phyloP scores from a whole-genome alignment of 2,329 filamentous ascomycete genomes.

The Aspergillus latus region DNA sequence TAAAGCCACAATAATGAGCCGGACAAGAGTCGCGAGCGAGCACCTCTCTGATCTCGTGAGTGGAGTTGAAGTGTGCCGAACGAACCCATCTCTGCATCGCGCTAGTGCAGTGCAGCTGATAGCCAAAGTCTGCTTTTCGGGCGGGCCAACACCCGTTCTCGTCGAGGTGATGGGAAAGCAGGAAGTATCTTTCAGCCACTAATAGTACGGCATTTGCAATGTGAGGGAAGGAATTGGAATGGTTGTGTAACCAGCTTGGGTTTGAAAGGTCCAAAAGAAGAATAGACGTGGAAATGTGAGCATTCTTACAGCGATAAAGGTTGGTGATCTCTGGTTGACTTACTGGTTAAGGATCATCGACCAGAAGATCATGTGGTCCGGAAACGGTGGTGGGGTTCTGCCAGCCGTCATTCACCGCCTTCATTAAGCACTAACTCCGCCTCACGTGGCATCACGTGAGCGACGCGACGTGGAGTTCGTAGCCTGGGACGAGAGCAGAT shows the following conservation, averaged over 20 bases:
- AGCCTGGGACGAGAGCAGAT: neutral
- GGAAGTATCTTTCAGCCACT: neutral
- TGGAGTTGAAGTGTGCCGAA: neutral
- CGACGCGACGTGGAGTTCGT: neutral
- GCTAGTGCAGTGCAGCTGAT: constrained; percentile 4
- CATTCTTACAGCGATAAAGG: neutral
- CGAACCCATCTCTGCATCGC: constrained; percentile 1
- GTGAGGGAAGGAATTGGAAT: neutral
- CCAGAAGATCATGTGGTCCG: no score
- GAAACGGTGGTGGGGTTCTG: neutral
- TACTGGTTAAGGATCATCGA: no score
- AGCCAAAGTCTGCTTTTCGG: neutral
- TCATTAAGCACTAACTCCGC: no score
- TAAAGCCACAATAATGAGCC: neutral
- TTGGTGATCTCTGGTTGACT: neutral
- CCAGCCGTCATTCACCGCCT: neutral
- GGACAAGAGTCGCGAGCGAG: neutral
- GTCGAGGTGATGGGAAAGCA: neutral
- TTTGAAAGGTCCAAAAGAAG: neutral
- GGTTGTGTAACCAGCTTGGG: neutral
- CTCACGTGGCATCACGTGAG: neutral
- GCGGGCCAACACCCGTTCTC: neutral
- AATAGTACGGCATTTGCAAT: neutral
- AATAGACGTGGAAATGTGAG: neutral
- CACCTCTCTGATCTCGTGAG: neutral